These are phyloP conservation scores for Quercus tomentella DNA, from an alignment of 331 rosid genomes.

Conservation along the genomic window DNA sequence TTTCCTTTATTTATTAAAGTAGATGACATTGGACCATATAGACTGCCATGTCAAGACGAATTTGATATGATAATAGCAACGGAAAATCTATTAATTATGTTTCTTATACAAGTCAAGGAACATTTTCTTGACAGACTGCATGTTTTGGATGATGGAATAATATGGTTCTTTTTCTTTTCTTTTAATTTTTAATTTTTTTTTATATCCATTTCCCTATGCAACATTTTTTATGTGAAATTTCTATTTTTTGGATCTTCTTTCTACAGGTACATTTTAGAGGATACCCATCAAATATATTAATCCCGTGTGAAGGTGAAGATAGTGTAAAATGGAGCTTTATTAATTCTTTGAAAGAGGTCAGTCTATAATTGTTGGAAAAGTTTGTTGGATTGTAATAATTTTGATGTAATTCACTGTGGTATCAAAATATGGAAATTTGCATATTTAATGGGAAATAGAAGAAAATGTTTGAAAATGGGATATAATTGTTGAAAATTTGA, in stretches of 20 bases:
- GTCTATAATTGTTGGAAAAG: slow-evolving; percentile 3
- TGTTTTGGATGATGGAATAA: not conserved
- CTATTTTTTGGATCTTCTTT: not conserved
- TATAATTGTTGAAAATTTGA: too few species aligned
- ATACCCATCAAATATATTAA: slow-evolving; percentile 66
- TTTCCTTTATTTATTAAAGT: not conserved
- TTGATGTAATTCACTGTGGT: not conserved
- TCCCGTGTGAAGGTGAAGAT: slow-evolving; percentile 95
- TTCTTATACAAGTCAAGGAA: not conserved
- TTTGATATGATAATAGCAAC: not conserved
- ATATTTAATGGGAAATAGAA: too few species aligned
- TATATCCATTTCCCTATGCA: not conserved
- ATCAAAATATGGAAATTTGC: too few species aligned
- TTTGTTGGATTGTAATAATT: not conserved
- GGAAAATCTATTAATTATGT: not conserved
- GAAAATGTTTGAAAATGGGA: too few species aligned
- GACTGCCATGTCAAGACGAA: not conserved
- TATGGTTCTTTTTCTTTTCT: not conserved
- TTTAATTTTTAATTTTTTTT: not conserved
- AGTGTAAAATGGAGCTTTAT: slow-evolving; percentile 89
- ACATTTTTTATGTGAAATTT: slow-evolving; percentile 6
- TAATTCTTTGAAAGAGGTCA: slow-evolving; percentile 93
- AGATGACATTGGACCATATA: not conserved
- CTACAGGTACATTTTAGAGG: slow-evolving; percentile 89
- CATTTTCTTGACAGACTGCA: not conserved